Base-by-base conservation (phyloP, 1,139 yeast genomes). In the Magnusiomyces ingens region DNA sequence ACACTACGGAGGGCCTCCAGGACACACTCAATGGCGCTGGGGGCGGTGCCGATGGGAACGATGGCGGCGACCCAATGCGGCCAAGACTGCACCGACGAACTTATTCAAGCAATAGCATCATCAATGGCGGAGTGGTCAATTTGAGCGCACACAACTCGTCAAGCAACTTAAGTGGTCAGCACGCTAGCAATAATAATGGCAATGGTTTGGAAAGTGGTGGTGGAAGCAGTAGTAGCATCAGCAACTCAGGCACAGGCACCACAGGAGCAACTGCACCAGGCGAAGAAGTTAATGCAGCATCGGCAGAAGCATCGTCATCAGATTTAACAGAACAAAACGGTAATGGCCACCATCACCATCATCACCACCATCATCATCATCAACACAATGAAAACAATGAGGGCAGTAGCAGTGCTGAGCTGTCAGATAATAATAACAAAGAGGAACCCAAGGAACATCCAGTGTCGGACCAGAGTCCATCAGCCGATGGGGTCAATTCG, bases 61-160 rank as follows among this genome's bases (percentile, higher is more conserved):
- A 26, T 15, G 26, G 26, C 41, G 43, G 40, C 5, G 55, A 49
- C 15, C 29, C 46, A 4, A 15, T 36, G 13, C 52, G 55, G 2
- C 49, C 55, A n/a, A 43, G 48, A 19, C 51, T 45, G 3, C 48
- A 52, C 29, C 46, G 56, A 10, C 46, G 54, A 6, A 50, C 57
- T 35, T 55, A 56, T 19, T 48, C 50, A 22, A 47, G 49, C 36
- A 50, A 45, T 42, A 45, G 52, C 48, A 49, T 52, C 37, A 48
- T 52, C 13, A 50, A 50, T 48, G 53, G 57, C 26, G 55, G 54
- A 10, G 50, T 47, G 17, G 51, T 47, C 2, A 45, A 50, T 46
- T 19, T 32, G 32, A 52, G 48, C 42, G n/a, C 52, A 19, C 37
- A 38, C 15, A 40, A 17, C 42, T 26, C 48, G 37, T 37, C 46